Base-by-base conservation (phyloP, 2,329 filamentous ascomycete species). In the Aspergillus sclerotialis region DNA sequence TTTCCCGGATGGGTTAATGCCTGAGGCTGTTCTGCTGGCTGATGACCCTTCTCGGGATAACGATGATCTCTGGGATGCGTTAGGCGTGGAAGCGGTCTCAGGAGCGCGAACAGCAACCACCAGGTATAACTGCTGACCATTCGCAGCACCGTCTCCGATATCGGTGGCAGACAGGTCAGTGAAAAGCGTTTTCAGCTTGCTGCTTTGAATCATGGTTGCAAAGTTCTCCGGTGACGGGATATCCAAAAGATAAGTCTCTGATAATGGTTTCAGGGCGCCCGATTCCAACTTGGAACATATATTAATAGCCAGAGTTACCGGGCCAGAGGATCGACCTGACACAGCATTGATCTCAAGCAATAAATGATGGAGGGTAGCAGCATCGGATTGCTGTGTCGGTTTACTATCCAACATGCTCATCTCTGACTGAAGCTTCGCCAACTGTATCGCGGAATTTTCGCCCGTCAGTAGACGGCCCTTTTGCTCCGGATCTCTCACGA, bases 361-460 rank as follows among this genome's bases (percentile, higher is more conserved):
- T 48, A 96, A 82, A 55, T 94, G 84, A 34, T 94, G 66, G 23
- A 84, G 72, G 1, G 77, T 80, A 32, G 81, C 73, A 47, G 87
- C 70, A 47, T 83, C 88, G 11, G 76, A 63, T 7, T 76, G 68
- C 4, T 76, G 70, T 13, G 76, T 75, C 0, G 88, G 89, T n/a
- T 81, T 78, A 47, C 85, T 82, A 38, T 94, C 82, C 29, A 98
- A 70, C 50, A 96, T 74, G 60, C 88, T 94, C 92, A 98, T 98
- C 55, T 89, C 78, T 4, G 92, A 93, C 65, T 98, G 93, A 37
- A 96, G 69, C 55, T 80, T 87, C 5, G 90, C 90, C 45, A 95
- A 77, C 38, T 94, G 84, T 17, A 96, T 84, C 4, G 92, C 85
- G 1, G 89, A 94, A 61, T 98, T 92, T 34, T 95, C 84, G 9